Base-by-base conservation (phyloP, 2,329 filamentous ascomycete genomes). In the Venturia pyrina region DNA sequence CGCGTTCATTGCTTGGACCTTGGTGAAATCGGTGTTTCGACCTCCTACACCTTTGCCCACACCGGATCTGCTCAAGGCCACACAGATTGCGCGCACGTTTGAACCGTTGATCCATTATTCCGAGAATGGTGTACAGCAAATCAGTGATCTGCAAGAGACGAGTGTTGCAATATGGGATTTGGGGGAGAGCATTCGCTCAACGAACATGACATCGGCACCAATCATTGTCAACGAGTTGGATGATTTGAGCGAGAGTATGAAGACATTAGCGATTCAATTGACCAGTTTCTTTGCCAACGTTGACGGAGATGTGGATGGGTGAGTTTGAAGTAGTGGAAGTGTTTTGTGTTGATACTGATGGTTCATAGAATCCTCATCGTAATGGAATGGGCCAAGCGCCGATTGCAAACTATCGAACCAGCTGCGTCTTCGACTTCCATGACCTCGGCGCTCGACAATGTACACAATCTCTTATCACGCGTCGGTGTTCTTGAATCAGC, bases 101-200 rank as follows among this genome's bases (percentile, higher is more conserved):
- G 93, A 97, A 75, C 93, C 93, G 6, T 83, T 97, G 57, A 96
- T 98, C 68, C 95, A 95, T 79, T 96, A 96, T 74, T 96, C 92
- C 0, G 92, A 97, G 73, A 89, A 93, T 73, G 92, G 92, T 10
- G 87, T 92, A 56, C 85, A 87, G 46, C 92, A 96, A 73, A 91
- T 96, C 50, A 87, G 89, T 66, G 91, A 96, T 69, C 80, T 98
- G 62, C 92, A 96, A 75, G 91, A 95, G 65, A 96, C 93, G 0
- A 91, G 92, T 56, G 88, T 96, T 41, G 93, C 93, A 0, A 92
- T 98, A 34, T 96, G 93, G 90, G 93, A 98, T 74, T 82, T 98
- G 6, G 89, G 91, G 67, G 93, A 97, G 81, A 96, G 89, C 69
- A 89, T 97, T 66, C 86, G 93, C 62, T 87, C 85, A 5, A 93